Base-by-base conservation (phyloP, 2,329 filamentous ascomycete genomes). In the Nothophaeocryptopus gaeumannii region DNA sequence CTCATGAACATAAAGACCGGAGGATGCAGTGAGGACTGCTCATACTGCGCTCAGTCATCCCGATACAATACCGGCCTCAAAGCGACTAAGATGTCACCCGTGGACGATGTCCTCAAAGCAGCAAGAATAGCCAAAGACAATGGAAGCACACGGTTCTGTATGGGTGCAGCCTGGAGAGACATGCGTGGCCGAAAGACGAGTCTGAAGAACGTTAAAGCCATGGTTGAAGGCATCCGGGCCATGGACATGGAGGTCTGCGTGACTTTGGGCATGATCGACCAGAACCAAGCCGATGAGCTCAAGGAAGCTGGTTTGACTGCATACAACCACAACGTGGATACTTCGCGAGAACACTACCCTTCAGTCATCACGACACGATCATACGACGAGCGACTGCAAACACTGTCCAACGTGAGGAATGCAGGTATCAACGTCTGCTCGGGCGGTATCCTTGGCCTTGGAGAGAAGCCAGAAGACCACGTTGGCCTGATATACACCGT, bases 1-100 rank as follows among this genome's bases (percentile, higher is more conserved):
- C 78, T 96, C 51, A 95, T 95, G 88, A 95, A 95, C 77, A 96
- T 96, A 76, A 96, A 96, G 69, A 95, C 89, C 8, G 90, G 90
- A 47, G 90, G 90, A 40, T 96, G 90, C 72, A 89, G 83, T 61
- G 90, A 95, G 70, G 90, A 96, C 71, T 96, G 90, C 74, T 89
- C 86, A 16, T 96, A 96, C 80, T 95, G 89, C 70, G 88, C 89
- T 2, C 89, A 95, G 71, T 91, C 89, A 4, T 89, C 88, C 5
- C 85, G 88, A 20, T 86, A 95, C 78, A 71, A 77, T 59, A 84
- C 90, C 3, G 88, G 89, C 7, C 78, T 95, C 30, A 81, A 88
- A 65, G 87, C 90, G 9, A 88, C 86, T 55, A 88, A 88, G 61
- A 82, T 95, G 65, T 85, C 85, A 55, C 80, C 81, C 1, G 89